Evolutionary conservation across 805 yeast species (phyloP), one percentile per base, ranked within the genome.

Genomic region (Sporopachydermia lactativora): DNA sequence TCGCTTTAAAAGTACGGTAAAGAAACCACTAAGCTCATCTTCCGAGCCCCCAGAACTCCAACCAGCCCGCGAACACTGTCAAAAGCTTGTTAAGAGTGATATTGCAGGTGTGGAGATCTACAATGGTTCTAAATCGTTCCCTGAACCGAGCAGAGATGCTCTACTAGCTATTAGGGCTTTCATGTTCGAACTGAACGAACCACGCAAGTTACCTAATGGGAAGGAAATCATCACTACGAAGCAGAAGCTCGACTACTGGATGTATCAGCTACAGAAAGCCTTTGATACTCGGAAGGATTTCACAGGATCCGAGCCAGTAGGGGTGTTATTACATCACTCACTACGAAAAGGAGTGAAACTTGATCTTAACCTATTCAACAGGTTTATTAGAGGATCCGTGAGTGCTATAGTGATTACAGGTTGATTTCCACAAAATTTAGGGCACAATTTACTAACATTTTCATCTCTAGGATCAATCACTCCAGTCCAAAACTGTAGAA

Each of bases 91-190:
- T 8, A 24, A n/a, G 31, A 24, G 31, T 8, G n/a, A 24, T n/a
- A n/a, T 8, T 24, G 31, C 31, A 24, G n/a, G 31, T 24, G 31
- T 24, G 8, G 31, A 24, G n/a, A 24, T 24, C 31, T 24, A 24
- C 31, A 24, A 24, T 24, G 31, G 31, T n/a, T 24, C 31, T 24
- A 24, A 24, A 24, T 24, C 31, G 13, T 24, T 24, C n/a, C 31
- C 31, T 24, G 31, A 24, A 24, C n/a, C 31, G 13, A 8, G 31
- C n/a, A 24, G 31, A 24, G 31, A 24, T 24, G 31, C 31, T 24
- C n/a, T 24, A 24, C n/a, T 24, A 24, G 31, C 31, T 24, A 24
- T 24, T n/a, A 24, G 31, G n/a, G 31, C 31, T 8, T 24, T 24
- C 31, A 24, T 24, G 31, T 24, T 8, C n/a, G 31, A 24, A 24